Conservation (phyloP, 2,329 filamentous ascomycete species). For the Phaeosphaeria sp. region DNA sequence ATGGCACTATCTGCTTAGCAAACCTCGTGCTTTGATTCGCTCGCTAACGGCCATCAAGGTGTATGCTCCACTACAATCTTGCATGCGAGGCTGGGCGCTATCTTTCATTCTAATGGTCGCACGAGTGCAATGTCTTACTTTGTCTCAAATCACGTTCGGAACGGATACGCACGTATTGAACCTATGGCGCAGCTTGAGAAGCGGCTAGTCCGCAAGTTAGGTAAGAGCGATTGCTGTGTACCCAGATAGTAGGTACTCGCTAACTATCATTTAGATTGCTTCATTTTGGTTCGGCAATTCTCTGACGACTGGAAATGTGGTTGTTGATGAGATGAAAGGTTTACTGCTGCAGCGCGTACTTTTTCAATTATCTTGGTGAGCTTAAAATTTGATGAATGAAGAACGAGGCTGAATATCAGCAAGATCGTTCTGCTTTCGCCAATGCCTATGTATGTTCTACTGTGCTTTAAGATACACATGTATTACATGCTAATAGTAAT, state of each 20-base stretch:
- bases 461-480: neutral
- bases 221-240: conserved; percentile 6
- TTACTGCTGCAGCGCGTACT: conserved; percentile 40
- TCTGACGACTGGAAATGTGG: too few relatives aligned
- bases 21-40: conserved; percentile 21
- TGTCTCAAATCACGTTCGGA: neutral
- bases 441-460: conserved; percentile 35
- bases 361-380: conserved; percentile 41
- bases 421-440: conserved; percentile 35
- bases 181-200: conserved; percentile 26
- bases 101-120: neutral
- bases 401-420: neutral
- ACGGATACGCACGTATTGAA: conserved; percentile 10
- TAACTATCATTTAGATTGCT: conserved; percentile 28
- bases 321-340: conserved; percentile 12
- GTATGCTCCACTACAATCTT: conserved; percentile 8
- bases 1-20: conserved; percentile 20
- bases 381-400: neutral
- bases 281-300: conserved; percentile 31
- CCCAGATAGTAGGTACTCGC: neutral
- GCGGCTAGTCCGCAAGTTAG: conserved; percentile 36
- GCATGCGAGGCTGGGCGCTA: neutral
- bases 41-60: conserved; percentile 27
- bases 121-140: neutral
- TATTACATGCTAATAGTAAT: neutral